Base-by-base conservation (phyloP, 208 protist genomes). In the Trypanosoma caninum region DNA sequence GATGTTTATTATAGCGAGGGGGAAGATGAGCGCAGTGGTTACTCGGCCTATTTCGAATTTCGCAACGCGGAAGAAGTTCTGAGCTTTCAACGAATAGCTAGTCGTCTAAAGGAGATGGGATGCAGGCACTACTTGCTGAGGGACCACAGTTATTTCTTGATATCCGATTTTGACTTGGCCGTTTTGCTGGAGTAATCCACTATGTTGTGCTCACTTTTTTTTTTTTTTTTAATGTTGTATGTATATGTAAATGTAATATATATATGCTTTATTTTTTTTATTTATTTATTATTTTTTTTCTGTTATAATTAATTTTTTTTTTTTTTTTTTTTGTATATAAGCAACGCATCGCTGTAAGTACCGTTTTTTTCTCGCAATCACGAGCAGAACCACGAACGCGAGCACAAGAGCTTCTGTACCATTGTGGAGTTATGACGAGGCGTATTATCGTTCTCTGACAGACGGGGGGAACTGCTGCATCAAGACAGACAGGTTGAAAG, bases 91-190 rank as follows among this genome's bases (percentile, higher is more conserved):
- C 80, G 87, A 23, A 86, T 94, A 37, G 69, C 64, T 16, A 91
- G 87, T 64, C 78, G 87, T 9, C 64, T 94, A 42, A 68, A 69
- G 30, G 83, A 94, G 54, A 94, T 94, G 87, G 83, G 87, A 35
- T 82, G 76, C 30, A 20, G 40, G 2, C 74, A 76, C 38, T 94
- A 94, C 42, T 37, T 94, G 16, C 65, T 84, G 42, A 72, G 76
- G 16, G 80, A 94, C 45, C 82, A 94, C 60, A 57, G 57, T 13
- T 53, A 81, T 30, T 91, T 87, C 59, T 50, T 89, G 7, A 74
- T 89, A 54, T 78, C 69, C 25, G 81, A 94, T 48, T 91, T 86
- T 52, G 77, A 87, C 65, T 77, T 89, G 33, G 46, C 68, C 11
- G 72, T 68, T 16, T 53, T 92, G 10, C 9, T 92, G 16, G 56